Evolutionary conservation across 768 basidiomycete species (phyloP), one percentile per base, ranked within the genome.

Genomic region (Suillus plorans): DNA sequence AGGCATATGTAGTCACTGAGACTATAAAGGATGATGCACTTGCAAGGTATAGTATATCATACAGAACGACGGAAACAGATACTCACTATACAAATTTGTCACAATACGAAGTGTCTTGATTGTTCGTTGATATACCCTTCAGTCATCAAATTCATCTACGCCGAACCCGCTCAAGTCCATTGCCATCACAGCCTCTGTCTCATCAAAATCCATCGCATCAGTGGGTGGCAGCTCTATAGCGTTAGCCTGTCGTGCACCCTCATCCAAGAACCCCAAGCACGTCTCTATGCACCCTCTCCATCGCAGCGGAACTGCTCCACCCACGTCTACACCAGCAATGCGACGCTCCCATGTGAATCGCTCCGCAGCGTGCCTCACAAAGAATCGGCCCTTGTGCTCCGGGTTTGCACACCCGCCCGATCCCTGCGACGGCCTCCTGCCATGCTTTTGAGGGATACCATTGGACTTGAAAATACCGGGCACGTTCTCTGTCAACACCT

Each of bases 261-360:
- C 50, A 13, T 80, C 82, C 69, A 92, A 73, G 69, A 88, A 91
- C 39, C 81, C 81, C 62, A 93, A 71, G 72, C 91, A 92, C 0
- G 86, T 86, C 58, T 64, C 68, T n/a, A 76, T 71, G 73, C 91
- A 93, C 1, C 91, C 90, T 36, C 89, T 77, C 90, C 91, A 92
- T 60, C 79, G 74, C 37, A 92, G 66, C 25, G 89, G 87, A 6
- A 89, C 87, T 14, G 70, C 67, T 9, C 81, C 85, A 22, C 86
- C 85, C 0, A 89, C 77, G n/a, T 77, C 72, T 28, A 81, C 78
- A 7, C 85, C 84, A 0, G 84, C 86, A 34, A 90, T 76, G 14
- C 64, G 75, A 8, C 71, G 76, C 70, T 88, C 88, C 91, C 91
- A 92, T 4, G 87, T 85, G 65, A 80, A 84, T 63, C 88, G 78